Conservation (phyloP, 2,329 filamentous ascomycete genomes). For the Pseudocercospora musae region DNA sequence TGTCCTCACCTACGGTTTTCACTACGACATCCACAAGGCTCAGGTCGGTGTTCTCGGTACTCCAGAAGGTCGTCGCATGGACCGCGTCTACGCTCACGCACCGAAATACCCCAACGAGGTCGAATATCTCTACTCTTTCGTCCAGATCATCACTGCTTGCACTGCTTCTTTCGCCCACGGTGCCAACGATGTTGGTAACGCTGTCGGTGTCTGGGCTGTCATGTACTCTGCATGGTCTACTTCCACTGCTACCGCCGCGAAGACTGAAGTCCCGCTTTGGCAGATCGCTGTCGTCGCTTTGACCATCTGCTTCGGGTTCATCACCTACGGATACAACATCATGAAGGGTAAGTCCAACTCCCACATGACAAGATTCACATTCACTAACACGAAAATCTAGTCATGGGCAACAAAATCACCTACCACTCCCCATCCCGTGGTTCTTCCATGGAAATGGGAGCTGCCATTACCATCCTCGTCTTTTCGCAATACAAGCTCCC, state of each 20-base stretch:
- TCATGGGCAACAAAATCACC: conserved; percentile 42
- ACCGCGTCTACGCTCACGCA: conserved; percentile 58
- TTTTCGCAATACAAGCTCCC: conserved; percentile 60
- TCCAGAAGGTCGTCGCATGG: conserved; percentile 14
- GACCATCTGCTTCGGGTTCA: conserved; percentile 54
- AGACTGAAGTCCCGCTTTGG: conserved; percentile 57
- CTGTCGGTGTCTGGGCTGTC: conserved; percentile 59
- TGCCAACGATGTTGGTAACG: conserved; percentile 60
- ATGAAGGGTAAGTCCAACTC: conserved; percentile 39
- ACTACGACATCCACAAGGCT: conserved; percentile 40
- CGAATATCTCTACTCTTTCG: conserved; percentile 61
- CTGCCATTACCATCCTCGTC: conserved; percentile 59
- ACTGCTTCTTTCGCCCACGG: conserved; percentile 68
- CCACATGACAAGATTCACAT: neutral
- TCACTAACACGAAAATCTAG: conserved; percentile 59
- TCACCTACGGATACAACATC: conserved; percentile 61
- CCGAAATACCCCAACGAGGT: conserved; percentile 59
- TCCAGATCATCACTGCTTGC: conserved; percentile 63
- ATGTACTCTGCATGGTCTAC: conserved; percentile 58
- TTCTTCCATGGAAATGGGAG: conserved; percentile 57
- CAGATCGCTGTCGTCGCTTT: conserved; percentile 55
- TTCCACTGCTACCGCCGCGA: conserved; percentile 38
- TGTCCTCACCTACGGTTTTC: conserved; percentile 20
- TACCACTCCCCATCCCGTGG: conserved; percentile 58
- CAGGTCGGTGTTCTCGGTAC: conserved; percentile 16